Evolutionary conservation across 306 rosid species (phyloP).

Genomic region (Pterocarpus santalinus): DNA sequence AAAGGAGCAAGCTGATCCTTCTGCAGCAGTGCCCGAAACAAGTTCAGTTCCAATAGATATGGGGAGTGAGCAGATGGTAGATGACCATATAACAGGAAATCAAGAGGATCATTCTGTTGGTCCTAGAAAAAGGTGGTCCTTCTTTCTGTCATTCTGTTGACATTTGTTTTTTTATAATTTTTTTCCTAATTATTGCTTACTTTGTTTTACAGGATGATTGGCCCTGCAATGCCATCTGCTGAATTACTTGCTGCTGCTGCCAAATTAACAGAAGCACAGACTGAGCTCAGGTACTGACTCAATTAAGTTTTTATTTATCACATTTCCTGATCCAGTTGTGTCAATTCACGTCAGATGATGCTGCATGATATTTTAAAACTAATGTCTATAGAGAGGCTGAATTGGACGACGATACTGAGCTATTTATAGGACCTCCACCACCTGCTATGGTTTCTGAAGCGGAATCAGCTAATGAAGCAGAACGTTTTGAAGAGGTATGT

Average conservation of each 20-base stretch:
- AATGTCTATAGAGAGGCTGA: constrained; percentile 67
- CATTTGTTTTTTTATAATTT: background rate
- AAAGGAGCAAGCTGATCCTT: constrained; percentile 42
- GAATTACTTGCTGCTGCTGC: constrained; percentile 97
- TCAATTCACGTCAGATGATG: constrained; percentile 11
- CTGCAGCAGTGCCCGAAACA: constrained; percentile 50
- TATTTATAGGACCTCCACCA: constrained; percentile 89
- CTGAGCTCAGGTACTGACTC: constrained; percentile 69
- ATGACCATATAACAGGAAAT: constrained; percentile 42
- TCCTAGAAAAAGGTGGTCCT: constrained; percentile 71
- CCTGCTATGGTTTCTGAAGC: constrained; percentile 89
- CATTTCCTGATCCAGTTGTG: constrained; percentile 7
- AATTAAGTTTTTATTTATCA: background rate
- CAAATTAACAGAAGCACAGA: constrained; percentile 90
- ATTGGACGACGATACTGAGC: constrained; percentile 72
- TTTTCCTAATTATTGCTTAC: constrained; percentile 29
- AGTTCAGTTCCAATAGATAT: constrained; percentile 48
- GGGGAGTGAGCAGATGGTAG: constrained; percentile 48
- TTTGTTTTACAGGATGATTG: constrained; percentile 67
- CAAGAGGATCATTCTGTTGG: constrained; percentile 64
- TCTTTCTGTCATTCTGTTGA: constrained; percentile 19
- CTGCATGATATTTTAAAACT: constrained; percentile 32
- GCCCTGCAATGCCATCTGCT: constrained; percentile 96
- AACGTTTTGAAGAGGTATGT: constrained; percentile 94
- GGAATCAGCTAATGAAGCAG: constrained; percentile 93